phyloP scores from a whole-genome alignment of 768 basidiomycete species.

The Amanita thiersii region DNA sequence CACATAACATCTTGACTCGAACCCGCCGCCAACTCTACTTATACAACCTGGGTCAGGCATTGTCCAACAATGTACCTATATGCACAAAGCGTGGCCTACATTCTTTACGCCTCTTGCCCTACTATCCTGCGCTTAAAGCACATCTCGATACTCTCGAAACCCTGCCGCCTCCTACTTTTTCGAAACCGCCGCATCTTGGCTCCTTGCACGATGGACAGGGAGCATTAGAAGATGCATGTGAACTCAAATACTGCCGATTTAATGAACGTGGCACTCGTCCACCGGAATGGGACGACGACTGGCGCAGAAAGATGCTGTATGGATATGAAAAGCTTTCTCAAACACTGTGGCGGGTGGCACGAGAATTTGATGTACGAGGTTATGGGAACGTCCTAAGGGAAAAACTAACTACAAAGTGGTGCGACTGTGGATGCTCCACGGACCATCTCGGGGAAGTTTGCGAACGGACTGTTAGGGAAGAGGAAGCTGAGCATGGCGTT shows the following conservation, averaged over 20 bases:
- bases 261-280: slow-evolving; percentile 23
- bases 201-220: slow-evolving; percentile 49
- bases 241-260: slow-evolving; percentile 40
- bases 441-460: slow-evolving; percentile 74
- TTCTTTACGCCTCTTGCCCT: slow-evolving; percentile 55
- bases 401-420: slow-evolving; percentile 70
- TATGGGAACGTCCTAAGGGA: slow-evolving; percentile 64
- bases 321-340: slow-evolving; percentile 60
- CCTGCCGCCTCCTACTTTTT: slow-evolving; percentile 45
- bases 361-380: slow-evolving; percentile 66
- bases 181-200: slow-evolving; percentile 60
- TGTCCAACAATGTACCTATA: slow-evolving; percentile 62
- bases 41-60: slow-evolving; percentile 34
- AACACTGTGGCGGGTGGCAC: slow-evolving; percentile 62
- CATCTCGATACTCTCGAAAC: slow-evolving; percentile 58
- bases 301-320: slow-evolving; percentile 49
- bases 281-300: slow-evolving; percentile 45
- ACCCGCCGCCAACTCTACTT: slow-evolving; percentile 11
- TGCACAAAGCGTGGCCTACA: slow-evolving; percentile 61
- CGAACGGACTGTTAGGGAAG: slow-evolving; percentile 62
- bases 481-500: slow-evolving; percentile 53
- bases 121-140: slow-evolving; percentile 47
- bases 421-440: slow-evolving; percentile 75
- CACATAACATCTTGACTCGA: slow-evolving; percentile 9
- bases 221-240: slow-evolving; percentile 59